Conservation (phyloP, 2,329 filamentous ascomycete species). For the Diaporthe amygdali region DNA sequence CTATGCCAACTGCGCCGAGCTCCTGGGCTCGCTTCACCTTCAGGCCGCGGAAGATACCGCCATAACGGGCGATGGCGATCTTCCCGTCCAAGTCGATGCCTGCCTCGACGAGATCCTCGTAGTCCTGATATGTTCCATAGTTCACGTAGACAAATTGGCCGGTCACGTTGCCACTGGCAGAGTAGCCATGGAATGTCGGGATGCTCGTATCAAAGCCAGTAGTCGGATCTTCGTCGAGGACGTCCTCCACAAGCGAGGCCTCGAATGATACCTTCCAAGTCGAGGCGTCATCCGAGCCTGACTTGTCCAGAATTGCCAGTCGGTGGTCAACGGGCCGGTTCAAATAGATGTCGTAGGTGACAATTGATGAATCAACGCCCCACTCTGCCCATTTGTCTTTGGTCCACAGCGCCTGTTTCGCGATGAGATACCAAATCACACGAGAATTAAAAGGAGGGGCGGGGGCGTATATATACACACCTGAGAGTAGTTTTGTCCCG, state of each 20-base stretch:
- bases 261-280: conserved; percentile 73
- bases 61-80: conserved; percentile 80
- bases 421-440: conserved; percentile 17
- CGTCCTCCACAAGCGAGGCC: conserved; percentile 82
- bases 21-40: conserved; percentile 86
- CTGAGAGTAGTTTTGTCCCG: conserved; percentile 79
- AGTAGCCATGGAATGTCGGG: conserved; percentile 85
- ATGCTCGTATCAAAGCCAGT: conserved; percentile 74
- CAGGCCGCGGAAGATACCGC: conserved; percentile 76
- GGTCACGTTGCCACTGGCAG: conserved; percentile 77
- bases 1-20: conserved; percentile 72
- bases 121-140: conserved; percentile 77
- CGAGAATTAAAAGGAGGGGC: not conserved
- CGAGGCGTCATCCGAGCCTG: conserved; percentile 35
- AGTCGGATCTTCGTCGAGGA: conserved; percentile 82
- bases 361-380: conserved; percentile 68
- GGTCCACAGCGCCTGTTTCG: conserved; percentile 71
- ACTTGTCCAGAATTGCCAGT: conserved; percentile 66
- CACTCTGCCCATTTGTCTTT: conserved; percentile 74
- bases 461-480: conserved; percentile 35
- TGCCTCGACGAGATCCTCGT: conserved; percentile 70
- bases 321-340: conserved; percentile 78
- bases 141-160: conserved; percentile 79
- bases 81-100: conserved; percentile 76
- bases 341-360: conserved; percentile 76